A percentile compares a stretch with the other conserved stretches of the same genome.
phyloP scores from a whole-genome alignment of 2,329 filamentous ascomycete genomes.

The Diaporthe destruens region DNA sequence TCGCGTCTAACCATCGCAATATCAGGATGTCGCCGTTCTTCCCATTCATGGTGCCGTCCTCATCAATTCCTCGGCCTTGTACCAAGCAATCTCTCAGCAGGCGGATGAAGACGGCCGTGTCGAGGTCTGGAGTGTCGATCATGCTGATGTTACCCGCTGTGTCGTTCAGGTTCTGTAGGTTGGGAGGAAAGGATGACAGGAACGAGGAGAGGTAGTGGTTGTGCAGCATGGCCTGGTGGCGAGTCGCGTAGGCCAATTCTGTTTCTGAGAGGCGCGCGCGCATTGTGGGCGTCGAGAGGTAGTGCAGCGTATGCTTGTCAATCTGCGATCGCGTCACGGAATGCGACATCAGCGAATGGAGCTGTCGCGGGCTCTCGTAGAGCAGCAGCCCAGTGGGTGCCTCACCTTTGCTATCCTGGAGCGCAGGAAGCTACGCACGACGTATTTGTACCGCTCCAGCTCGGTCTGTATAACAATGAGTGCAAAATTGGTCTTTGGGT shows the following conservation, averaged over 20 bases:
- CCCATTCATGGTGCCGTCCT: slow-evolving; percentile 70
- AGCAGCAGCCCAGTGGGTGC: slow-evolving; percentile 46
- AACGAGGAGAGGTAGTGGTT: slow-evolving; percentile 90
- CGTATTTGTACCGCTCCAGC: slow-evolving; percentile 91
- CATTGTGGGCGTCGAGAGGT: slow-evolving; percentile 69
- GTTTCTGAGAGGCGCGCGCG: slow-evolving; percentile 77
- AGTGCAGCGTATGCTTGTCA: slow-evolving; percentile 81
- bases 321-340: slow-evolving; percentile 63
- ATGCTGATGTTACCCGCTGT: slow-evolving; percentile 90
- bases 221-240: slow-evolving; percentile 87
- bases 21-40: slow-evolving; percentile 75
- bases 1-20: slow-evolving; percentile 81
- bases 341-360: slow-evolving; percentile 29
- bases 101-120: slow-evolving; percentile 87
- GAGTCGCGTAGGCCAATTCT: slow-evolving; percentile 85
- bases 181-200: slow-evolving; percentile 81
- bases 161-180: slow-evolving; percentile 89
- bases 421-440: slow-evolving; percentile 85
- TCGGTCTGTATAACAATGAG: slow-evolving; percentile 97
- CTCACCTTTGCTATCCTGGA: slow-evolving; percentile 87
- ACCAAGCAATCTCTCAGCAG: slow-evolving; percentile 73
- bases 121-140: slow-evolving; percentile 88
- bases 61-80: slow-evolving; percentile 72
- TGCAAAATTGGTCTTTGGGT: slow-evolving; percentile 90
- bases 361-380: not conserved